Conservation (phyloP, 148 eudicot species). For the Chenopodium suecicum region DNA sequence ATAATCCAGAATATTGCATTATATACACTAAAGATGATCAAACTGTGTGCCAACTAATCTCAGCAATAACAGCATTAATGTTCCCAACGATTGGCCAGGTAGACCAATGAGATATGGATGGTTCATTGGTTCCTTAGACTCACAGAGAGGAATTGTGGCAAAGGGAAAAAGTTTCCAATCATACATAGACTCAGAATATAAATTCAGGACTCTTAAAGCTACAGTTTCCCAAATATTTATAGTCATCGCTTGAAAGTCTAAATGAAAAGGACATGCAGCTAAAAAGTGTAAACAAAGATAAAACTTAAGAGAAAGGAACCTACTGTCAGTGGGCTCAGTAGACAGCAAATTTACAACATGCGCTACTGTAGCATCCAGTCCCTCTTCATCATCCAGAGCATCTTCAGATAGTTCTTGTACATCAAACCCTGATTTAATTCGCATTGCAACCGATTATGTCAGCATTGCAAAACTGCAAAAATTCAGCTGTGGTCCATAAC, state of each 20-base stretch:
- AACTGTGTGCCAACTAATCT: background rate
- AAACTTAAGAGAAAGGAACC: conserved; percentile 35
- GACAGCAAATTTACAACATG: conserved; percentile 93
- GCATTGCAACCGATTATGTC: conserved; percentile 8
- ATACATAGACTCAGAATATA: background rate
- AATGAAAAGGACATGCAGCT: background rate
- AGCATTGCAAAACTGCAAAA: conserved; percentile 22
- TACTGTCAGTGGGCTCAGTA: conserved; percentile 88
- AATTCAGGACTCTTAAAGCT: background rate
- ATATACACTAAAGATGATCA: background rate
- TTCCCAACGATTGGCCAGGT: background rate
- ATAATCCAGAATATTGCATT: background rate
- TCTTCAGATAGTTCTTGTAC: conserved; percentile 81
- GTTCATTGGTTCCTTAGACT: background rate
- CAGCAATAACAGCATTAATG: background rate
- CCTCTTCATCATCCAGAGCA: conserved; percentile 70
- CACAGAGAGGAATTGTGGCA: background rate
- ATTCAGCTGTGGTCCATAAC: background rate
- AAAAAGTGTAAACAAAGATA: background rate
- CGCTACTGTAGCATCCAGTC: conserved; percentile 86
- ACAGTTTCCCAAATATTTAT: background rate
- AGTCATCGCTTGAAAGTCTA: background rate
- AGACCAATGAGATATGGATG: background rate
- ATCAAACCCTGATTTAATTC: conserved; percentile 72
- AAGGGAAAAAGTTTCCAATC: background rate